Conservation (phyloP, 2,329 filamentous ascomycete genomes). For the Neurospora sp. region DNA sequence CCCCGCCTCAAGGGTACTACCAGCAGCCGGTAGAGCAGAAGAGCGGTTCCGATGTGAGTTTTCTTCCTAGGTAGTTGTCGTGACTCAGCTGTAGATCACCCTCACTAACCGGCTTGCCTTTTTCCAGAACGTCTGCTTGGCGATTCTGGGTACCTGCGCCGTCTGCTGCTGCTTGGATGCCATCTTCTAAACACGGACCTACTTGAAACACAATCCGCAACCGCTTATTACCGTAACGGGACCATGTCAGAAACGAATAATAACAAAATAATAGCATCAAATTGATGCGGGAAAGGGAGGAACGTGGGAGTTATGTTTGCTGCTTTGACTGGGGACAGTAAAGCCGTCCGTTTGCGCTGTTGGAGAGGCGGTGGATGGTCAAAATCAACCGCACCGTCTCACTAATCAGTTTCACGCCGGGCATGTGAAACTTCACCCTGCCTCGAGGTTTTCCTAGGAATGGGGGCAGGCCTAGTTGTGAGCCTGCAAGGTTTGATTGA, state of each 20-base stretch:
- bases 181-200: conserved; percentile 36
- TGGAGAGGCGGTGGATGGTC: neutral
- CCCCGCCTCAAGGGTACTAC: conserved; percentile 11
- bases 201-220: neutral
- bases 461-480: neutral
- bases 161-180: conserved; percentile 51
- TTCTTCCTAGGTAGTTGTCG: neutral
- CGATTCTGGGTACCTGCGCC: conserved; percentile 40
- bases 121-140: conserved; percentile 29
- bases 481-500: neutral
- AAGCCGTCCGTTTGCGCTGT: neutral
- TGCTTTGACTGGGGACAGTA: neutral
- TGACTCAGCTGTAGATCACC: neutral
- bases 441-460: conserved; percentile 2
- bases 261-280: neutral
- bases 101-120: conserved; percentile 3
- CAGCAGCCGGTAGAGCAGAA: conserved; percentile 20
- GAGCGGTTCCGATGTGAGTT: conserved; percentile 5
- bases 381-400: neutral
- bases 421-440: neutral
- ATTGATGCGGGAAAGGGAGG: neutral
- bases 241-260: neutral
- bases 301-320: neutral
- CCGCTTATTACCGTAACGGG: neutral
- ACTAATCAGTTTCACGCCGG: neutral